Base-by-base conservation (phyloP, 2,329 filamentous ascomycete genomes). In the Colletotrichum sojae region DNA sequence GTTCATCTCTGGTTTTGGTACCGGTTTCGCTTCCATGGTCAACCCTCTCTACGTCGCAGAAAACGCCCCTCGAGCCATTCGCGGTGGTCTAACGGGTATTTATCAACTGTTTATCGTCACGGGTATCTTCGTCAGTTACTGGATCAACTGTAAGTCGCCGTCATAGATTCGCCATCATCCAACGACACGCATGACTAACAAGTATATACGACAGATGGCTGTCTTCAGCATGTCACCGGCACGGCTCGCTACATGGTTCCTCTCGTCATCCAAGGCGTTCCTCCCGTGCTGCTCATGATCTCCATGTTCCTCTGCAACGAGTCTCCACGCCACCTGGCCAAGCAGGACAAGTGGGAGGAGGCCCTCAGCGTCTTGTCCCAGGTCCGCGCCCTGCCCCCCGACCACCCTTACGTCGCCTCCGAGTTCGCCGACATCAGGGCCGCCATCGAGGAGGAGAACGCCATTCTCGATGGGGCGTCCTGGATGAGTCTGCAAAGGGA, bases 31-130 rank as follows among this genome's bases (percentile, higher is more conserved):
- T 0, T 85, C 82, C 13, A 85, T 86, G 77, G 82, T 84, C 36
- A 85, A 89, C 4, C 88, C 87, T 2, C 83, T 89, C 46, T 90
- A 89, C 73, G 85, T 89, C 60, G 85, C 86, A 1, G 88, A 90
- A 74, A 85, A 84, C 73, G 84, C 87, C 0, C 85, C 86, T 72
- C 83, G 86, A 0, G 82, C 81, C 15, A 85, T 82, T 52, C 82
- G 87, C 75, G 86, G 86, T 73, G 75, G 85, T 13, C 83, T 86
- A 13, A 84, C 86, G 25, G 84, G 84, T 27, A 75, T 86, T 6
- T 83, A 84, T 0, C 84, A 86, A 70, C 83, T 86, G 62, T 85
- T 85, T 78, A 84, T 86, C 10, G 84, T 84, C 6, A 77, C 84
- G 2, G 83, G 82, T 12, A 84, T 84, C 64, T 84, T 86, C 61